These are phyloP conservation scores for Macrophomina pseudophaseolina DNA, from an alignment of 2,329 filamentous ascomycete species.

Conservation along the genomic window DNA sequence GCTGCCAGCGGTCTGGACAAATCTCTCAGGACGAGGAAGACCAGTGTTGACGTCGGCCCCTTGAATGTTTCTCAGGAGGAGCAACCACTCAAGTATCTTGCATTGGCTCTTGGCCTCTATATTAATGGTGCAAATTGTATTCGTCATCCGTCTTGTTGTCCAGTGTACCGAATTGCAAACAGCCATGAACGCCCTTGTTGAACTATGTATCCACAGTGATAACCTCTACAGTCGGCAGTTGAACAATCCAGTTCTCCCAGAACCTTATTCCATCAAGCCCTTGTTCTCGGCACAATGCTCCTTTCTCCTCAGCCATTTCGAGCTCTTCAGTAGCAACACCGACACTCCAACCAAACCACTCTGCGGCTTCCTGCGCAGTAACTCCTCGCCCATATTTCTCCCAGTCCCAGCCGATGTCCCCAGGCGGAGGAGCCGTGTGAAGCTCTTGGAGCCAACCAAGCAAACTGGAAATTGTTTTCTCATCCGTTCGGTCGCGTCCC, in stretches of 20 bases:
- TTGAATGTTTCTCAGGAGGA: neutral
- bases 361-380: constrained; percentile 86
- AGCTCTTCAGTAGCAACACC: constrained; percentile 94
- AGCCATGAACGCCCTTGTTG: neutral
- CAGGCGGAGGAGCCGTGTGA: constrained; percentile 67
- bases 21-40: neutral
- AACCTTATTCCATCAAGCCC: constrained; percentile 89
- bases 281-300: constrained; percentile 86
- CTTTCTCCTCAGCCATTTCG: constrained; percentile 94
- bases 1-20: constrained; percentile 1
- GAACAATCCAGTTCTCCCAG: constrained; percentile 74
- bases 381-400: constrained; percentile 79
- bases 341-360: constrained; percentile 94
- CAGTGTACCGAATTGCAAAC: neutral
- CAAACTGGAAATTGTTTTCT: constrained; percentile 80
- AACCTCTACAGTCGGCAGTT: constrained; percentile 18
- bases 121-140: neutral
- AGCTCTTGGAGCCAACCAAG: constrained; percentile 78
- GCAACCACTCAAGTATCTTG: too few species aligned
- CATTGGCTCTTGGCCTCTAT: neutral
- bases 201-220: neutral
- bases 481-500: constrained; percentile 83
- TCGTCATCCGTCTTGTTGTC: neutral
- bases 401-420: constrained; percentile 77
- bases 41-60: neutral